These are phyloP conservation scores for Mycothermus thermophilus DNA, from an alignment of 495 filamentous ascomycete species.

Conservation along the genomic window DNA sequence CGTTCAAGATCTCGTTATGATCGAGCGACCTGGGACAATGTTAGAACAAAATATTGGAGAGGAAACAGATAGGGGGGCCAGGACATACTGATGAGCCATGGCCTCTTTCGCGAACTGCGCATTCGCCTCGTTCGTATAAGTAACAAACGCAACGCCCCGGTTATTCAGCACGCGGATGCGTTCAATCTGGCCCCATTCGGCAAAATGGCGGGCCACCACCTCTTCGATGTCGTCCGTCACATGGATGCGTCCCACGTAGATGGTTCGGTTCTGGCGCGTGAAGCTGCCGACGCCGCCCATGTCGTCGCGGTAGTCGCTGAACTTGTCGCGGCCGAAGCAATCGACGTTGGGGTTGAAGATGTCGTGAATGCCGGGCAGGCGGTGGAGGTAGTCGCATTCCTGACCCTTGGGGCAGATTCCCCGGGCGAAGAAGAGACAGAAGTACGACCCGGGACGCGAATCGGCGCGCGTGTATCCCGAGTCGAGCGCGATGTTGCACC, in stretches of 20 bases:
- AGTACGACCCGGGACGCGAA: slow-evolving; percentile 57
- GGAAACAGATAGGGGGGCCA: neutral
- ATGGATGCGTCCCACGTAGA: slow-evolving; percentile 87
- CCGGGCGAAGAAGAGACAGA: slow-evolving; percentile 81
- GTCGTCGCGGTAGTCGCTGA: slow-evolving; percentile 78
- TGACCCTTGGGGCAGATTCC: slow-evolving; percentile 55
- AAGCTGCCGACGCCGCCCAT: slow-evolving; percentile 94
- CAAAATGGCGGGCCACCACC: slow-evolving; percentile 83
- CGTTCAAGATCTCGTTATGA: slow-evolving; percentile 83
- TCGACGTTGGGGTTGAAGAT: slow-evolving; percentile 82
- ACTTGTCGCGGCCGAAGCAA: slow-evolving; percentile 83
- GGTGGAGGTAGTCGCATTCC: slow-evolving; percentile 90
- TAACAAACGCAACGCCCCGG: slow-evolving; percentile 82
- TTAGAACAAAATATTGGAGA: slow-evolving; percentile 22
- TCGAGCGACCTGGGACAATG: slow-evolving; percentile 30
- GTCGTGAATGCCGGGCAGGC: slow-evolving; percentile 69
- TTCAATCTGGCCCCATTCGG: slow-evolving; percentile 88
- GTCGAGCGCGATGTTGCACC: slow-evolving; percentile 73
- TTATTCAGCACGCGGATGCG: slow-evolving; percentile 80
- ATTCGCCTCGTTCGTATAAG: slow-evolving; percentile 73
- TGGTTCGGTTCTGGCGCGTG: slow-evolving; percentile 77
- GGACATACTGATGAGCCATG: slow-evolving; percentile 60
- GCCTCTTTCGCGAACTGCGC: slow-evolving; percentile 84
- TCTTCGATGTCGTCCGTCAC: slow-evolving; percentile 98
- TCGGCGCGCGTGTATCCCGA: slow-evolving; percentile 84